Conservation (phyloP, 75 land plant species). For the Selaginella moellendorffii region DNA sequence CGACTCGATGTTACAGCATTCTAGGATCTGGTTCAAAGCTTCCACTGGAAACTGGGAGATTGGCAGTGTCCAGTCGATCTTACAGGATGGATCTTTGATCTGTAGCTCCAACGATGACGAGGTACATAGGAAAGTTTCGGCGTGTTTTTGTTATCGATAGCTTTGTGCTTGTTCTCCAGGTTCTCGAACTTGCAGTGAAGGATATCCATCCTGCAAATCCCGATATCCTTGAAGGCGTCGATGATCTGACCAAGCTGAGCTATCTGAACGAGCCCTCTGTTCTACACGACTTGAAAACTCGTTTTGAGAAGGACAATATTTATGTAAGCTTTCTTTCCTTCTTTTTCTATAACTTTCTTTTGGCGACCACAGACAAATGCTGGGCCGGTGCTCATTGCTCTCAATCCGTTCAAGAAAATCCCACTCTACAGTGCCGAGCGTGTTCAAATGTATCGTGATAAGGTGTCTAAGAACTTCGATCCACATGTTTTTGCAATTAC, state of each 20-base stretch:
- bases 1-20: no score
- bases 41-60: not conserved
- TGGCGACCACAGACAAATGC: slow-evolving; percentile 11
- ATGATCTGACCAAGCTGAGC: not conserved
- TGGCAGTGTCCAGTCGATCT: not conserved
- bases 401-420: not conserved
- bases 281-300: not conserved
- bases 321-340: not conserved
- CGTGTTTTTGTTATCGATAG: not conserved
- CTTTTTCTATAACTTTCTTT: not conserved
- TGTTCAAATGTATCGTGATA: slow-evolving; percentile 20
- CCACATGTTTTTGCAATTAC: not conserved
- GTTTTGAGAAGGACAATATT: not conserved
- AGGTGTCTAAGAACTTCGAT: slow-evolving; percentile 17
- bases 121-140: not conserved
- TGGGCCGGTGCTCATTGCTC: not conserved
- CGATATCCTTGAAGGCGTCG: not conserved
- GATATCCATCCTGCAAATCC: not conserved
- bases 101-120: not conserved
- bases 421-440: not conserved
- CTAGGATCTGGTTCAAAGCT: not conserved
- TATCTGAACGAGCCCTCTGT: not conserved
- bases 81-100: not conserved
- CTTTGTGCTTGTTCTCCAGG: not conserved
- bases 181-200: not conserved